Base-by-base conservation (phyloP, 495 filamentous ascomycete species). In the Corynascus novoguineensis region DNA sequence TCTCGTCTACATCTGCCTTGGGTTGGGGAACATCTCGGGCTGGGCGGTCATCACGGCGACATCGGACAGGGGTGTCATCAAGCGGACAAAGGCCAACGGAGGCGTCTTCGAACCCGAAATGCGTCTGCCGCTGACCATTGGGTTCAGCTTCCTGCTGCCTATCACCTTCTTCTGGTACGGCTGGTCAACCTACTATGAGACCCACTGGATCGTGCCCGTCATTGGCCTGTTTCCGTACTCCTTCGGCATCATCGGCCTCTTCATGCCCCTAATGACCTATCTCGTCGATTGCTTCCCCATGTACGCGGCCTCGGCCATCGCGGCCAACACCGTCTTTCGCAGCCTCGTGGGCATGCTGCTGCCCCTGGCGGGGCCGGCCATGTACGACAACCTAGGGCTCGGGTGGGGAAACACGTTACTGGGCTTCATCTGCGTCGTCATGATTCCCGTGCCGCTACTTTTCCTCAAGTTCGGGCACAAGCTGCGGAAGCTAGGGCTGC, bases 381-480 rank as follows among this genome's bases (percentile, higher is more conserved):
- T 86, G 78, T 86, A 83, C 52, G 45, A 71, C 6, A 63, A 60
- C 1, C 65, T 86, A 1, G 82, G 83, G 0, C 68, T 79, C 5
- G 81, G 83, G 0, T 84, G 82, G 74, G 82, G 82, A 0, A 84
- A 85, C 42, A 81, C 78, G 12, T 55, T 90, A 38, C 62, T 89
- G 34, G 86, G 78, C 4, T 87, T 88, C 53, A 57, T 75, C 31
- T 67, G 66, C 17, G 73, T 85, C 3, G 68, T 72, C 2, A 80
- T 88, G 65, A 83, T 90, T 19, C 89, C 89, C 0, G 90, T 93
- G 59, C 89, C 89, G 0, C 75, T 89, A 52, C 66, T 88, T n/a
- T 88, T 93, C 58, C 87, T 87, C 60, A 78, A 75, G 55, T 90
- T 83, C 64, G 88, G 89, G 0, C 73, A 78, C 28, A 79, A 68